Conservation (phyloP, 768 basidiomycete species). For the Termitomyces sp. region DNA sequence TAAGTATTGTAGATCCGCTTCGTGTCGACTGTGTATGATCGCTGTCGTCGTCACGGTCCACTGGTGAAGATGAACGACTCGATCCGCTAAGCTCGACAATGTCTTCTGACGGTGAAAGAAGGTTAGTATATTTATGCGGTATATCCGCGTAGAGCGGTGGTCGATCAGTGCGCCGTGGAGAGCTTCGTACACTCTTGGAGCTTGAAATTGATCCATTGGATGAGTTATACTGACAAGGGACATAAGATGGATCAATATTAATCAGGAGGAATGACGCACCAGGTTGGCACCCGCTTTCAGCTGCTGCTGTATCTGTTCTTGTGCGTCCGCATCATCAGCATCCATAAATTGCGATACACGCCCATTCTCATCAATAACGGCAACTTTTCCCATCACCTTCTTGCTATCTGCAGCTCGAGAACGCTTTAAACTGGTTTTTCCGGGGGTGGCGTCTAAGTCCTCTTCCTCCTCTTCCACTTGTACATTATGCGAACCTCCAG, state of each 20-base stretch:
- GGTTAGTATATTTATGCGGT: slow-evolving; percentile 34
- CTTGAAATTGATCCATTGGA: slow-evolving; percentile 55
- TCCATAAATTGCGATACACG: slow-evolving; percentile 85
- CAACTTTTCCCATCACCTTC: slow-evolving; percentile 18
- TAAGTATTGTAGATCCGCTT: slow-evolving; percentile 33
- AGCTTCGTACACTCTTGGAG: slow-evolving; percentile 64
- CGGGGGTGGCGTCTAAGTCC: slow-evolving; percentile 52
- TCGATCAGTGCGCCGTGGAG: slow-evolving; percentile 55
- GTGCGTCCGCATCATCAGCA: slow-evolving; percentile 77
- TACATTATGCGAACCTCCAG: slow-evolving; percentile 11
- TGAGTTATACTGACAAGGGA: slow-evolving; percentile 50
- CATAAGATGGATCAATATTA: neutral
- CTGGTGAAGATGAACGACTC: slow-evolving; percentile 39
- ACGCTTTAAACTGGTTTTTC: slow-evolving; percentile 43
- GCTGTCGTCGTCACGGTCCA: slow-evolving; percentile 49
- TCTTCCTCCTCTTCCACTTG: slow-evolving; percentile 40
- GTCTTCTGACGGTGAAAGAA: slow-evolving; percentile 42
- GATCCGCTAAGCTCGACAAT: slow-evolving; percentile 34
- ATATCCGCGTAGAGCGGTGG: slow-evolving; percentile 35
- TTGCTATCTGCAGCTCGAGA: slow-evolving; percentile 21
- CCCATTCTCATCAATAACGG: slow-evolving; percentile 39
- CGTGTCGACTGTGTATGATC: slow-evolving; percentile 47
- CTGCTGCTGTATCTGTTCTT: slow-evolving; percentile 85
- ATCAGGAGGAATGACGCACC: slow-evolving; percentile 36
- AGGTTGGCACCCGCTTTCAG: slow-evolving; percentile 69